Conservation (phyloP, 2,329 filamentous ascomycete genomes). For the Rachicladosporium sp. region DNA sequence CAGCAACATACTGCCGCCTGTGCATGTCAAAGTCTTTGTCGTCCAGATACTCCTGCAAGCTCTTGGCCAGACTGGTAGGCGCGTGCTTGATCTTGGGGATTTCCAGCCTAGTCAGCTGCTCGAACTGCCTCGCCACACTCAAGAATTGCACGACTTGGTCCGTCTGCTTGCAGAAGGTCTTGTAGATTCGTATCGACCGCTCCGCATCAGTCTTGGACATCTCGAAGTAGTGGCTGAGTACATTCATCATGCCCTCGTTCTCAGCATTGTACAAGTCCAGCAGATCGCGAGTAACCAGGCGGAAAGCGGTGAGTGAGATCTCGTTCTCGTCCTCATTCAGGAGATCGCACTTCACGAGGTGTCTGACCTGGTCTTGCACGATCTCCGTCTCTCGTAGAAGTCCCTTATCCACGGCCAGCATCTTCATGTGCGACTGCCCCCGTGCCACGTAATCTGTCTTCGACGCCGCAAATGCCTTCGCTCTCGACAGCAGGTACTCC, state of each 20-base stretch:
- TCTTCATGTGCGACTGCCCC: conserved; percentile 72
- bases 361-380: conserved; percentile 77
- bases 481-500: conserved; percentile 71
- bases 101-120: conserved; percentile 82
- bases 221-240: conserved; percentile 93
- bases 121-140: conserved; percentile 73
- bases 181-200: conserved; percentile 81
- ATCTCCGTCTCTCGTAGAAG: conserved; percentile 81
- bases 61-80: conserved; percentile 76
- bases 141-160: conserved; percentile 87
- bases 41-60: conserved; percentile 86
- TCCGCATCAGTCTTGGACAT: conserved; percentile 93
- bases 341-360: conserved; percentile 79
- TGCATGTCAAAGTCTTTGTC: conserved; percentile 94
- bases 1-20: conserved; percentile 77
- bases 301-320: conserved; percentile 87
- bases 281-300: conserved; percentile 79
- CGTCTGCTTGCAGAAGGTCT: conserved; percentile 81
- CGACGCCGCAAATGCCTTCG: conserved; percentile 69
- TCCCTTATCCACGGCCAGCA: conserved; percentile 80
- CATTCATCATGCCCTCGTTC: conserved; percentile 95
- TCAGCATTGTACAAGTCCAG: conserved; percentile 84
- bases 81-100: conserved; percentile 97
- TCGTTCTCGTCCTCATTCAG: conserved; percentile 90
- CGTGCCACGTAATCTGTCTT: conserved; percentile 81